Base-by-base conservation (phyloP, 2,329 filamentous ascomycete genomes). In the Penicillium sp. region DNA sequence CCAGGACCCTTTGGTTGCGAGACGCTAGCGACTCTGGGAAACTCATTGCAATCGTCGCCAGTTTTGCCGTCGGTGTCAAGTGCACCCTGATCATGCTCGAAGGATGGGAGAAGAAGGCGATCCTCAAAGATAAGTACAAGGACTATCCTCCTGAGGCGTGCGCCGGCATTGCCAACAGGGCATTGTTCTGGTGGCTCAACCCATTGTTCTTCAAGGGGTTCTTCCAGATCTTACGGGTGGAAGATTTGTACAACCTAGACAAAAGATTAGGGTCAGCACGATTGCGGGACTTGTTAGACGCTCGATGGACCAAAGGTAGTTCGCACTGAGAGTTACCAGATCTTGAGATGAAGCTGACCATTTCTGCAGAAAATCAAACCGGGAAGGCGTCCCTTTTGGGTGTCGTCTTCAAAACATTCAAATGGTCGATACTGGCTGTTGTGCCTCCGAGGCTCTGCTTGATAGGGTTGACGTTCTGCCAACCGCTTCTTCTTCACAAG, bases 401-500 rank as follows among this genome's bases (percentile, higher is more conserved):
- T 2, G 56, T 58, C 19, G 31, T 52, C 8, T 35, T 46, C 31
- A 38, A 48, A 13, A 49, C 45, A 15, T 56, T 48, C 54, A 49
- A 48, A 41, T 56, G 44, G 45, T 26, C 54, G n/a, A 35, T 56
- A 21, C 13, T 38, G 9, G 41, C 54, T 6, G 54, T 38, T n/a
- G n/a, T 56, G 15, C 47, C 48, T n/a, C 56, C 48, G 79, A 7
- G 75, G 80, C 61, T 64, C 54, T 9, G 62, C 9, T n/a, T 48
- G 19, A 56, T 31, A n/a, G 54, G 54, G 11, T 71, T 71, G 35
- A 65, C 17, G 17, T 62, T 57, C 41, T 49, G 46, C 4, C 71
- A 74, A 51, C 69, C 71, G 2, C 66, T 74, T 56, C 65, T 74
- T 7, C 67, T 75, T 13, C 67, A 69, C 31, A 59, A 63, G 29